A percentile compares a stretch with the other conserved stretches of the same genome.
Conservation (phyloP, 106 monocot genomes). For the Phalaenopsis equestris region DNA sequence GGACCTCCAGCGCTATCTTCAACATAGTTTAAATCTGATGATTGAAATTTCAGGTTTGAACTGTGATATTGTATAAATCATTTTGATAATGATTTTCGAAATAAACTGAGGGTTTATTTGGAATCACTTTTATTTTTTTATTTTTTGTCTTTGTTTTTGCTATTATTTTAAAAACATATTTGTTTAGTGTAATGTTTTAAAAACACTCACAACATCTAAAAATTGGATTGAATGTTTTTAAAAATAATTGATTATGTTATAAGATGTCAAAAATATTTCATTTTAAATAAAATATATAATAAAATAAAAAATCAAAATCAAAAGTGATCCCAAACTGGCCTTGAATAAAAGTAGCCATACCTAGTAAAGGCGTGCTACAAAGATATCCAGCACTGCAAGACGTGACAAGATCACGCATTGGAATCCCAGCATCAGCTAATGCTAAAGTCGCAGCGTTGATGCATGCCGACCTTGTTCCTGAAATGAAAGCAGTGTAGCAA, state of each 20-base stretch:
- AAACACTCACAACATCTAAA: too few species aligned
- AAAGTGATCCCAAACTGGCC: too few species aligned
- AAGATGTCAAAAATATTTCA: too few species aligned
- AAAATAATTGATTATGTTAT: too few species aligned
- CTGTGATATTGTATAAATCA: not conserved
- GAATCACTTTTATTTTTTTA: too few species aligned
- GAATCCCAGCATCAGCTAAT: constrained; percentile 95
- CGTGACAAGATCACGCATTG: constrained; percentile 93
- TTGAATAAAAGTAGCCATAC: constrained; percentile 21
- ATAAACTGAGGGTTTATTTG: not conserved
- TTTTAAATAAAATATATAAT: too few species aligned
- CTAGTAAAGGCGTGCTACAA: constrained; percentile 68
- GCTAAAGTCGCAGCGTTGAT: constrained; percentile 98
- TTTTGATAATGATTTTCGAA: not conserved
- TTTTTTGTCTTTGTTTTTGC: too few species aligned
- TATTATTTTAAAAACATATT: too few species aligned
- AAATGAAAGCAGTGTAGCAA: not conserved
- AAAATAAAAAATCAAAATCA: too few species aligned
- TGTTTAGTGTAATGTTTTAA: too few species aligned
- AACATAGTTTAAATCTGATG: constrained; percentile 79
- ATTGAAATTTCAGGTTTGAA: not conserved
- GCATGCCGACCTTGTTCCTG: constrained; percentile 85
- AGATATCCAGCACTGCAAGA: constrained; percentile 93
- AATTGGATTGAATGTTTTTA: too few species aligned
- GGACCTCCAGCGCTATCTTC: constrained; percentile 97